These are phyloP conservation scores for Fusarium robinianum DNA, from an alignment of 2,329 filamentous ascomycete species.

Conservation along the genomic window DNA sequence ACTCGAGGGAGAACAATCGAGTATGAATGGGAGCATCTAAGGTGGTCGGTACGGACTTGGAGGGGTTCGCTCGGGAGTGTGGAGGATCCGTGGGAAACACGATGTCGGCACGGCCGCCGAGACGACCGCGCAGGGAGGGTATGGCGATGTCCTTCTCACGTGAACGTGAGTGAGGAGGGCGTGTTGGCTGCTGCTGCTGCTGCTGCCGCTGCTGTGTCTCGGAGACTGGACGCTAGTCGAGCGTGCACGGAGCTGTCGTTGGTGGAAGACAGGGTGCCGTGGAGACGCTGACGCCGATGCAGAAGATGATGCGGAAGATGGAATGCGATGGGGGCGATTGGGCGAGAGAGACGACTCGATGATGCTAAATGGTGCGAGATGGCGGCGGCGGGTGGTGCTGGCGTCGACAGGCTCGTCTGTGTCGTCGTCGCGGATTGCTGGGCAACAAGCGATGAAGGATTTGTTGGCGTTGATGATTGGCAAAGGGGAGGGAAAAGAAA, in stretches of 20 bases:
- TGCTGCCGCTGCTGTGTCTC: slow-evolving; percentile 11
- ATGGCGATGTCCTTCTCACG: slow-evolving; percentile 36
- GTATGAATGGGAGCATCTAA: slow-evolving; percentile 37
- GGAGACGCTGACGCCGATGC: slow-evolving; percentile 12
- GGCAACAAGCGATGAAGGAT: slow-evolving; percentile 22
- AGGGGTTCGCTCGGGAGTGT: slow-evolving; percentile 40
- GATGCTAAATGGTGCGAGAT: slow-evolving; percentile 8
- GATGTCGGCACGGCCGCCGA: slow-evolving; percentile 49
- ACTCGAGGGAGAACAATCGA: slow-evolving; percentile 36
- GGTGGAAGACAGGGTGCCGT: slow-evolving; percentile 18
- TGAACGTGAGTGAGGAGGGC: slow-evolving; percentile 26
- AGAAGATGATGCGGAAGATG: slow-evolving; percentile 18
- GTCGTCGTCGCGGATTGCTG: slow-evolving; percentile 18
- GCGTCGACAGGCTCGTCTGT: slow-evolving; percentile 1
- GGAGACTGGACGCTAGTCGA: slow-evolving; percentile 16
- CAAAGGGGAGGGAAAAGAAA: slow-evolving; percentile 30
- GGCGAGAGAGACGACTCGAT: slow-evolving; percentile 19
- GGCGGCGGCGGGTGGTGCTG: slow-evolving; percentile 1
- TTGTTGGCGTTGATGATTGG: slow-evolving; percentile 32
- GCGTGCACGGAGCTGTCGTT: slow-evolving; percentile 25
- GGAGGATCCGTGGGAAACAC: slow-evolving; percentile 55
- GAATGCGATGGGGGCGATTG: slow-evolving; percentile 23
- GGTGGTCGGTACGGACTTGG: slow-evolving; percentile 35
- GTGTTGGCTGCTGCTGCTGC: slow-evolving; percentile 5
- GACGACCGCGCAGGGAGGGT: slow-evolving; percentile 48